Conservation (phyloP, 768 basidiomycete genomes). For the Rhodotorula sphaerocarpa region DNA sequence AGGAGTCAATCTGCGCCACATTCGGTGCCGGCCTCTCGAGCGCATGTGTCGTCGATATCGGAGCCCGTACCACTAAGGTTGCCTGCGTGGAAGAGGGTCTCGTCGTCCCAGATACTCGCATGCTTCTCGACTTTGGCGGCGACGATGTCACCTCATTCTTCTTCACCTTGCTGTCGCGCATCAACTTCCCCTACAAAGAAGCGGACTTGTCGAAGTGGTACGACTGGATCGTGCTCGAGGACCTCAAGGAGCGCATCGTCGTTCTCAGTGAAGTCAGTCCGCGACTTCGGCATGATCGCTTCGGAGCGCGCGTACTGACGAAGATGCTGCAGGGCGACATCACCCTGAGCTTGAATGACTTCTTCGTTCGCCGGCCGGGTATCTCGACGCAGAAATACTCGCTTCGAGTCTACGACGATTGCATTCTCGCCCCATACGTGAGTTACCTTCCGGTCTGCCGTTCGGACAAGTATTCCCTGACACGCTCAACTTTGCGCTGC, state of each 20-base stretch:
- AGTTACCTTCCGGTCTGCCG: constrained; percentile 33
- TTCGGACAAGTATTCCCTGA: background rate
- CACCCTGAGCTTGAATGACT: constrained; percentile 81
- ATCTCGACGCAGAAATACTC: constrained; percentile 76
- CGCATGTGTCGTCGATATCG: constrained; percentile 93
- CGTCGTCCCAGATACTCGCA: constrained; percentile 74
- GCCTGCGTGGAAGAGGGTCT: constrained; percentile 92
- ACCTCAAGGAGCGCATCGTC: constrained; percentile 73
- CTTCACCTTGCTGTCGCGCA: constrained; percentile 53
- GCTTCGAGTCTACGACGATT: constrained; percentile 86
- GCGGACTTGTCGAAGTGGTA: constrained; percentile 66
- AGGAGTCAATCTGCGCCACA: constrained; percentile 88
- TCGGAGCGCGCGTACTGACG: no score
- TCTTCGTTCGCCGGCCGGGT: constrained; percentile 69
- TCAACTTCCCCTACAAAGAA: constrained; percentile 80
- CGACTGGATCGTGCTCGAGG: constrained; percentile 87
- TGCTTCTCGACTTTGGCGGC: constrained; percentile 78
- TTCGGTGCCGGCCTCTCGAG: constrained; percentile 91
- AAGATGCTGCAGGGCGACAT: constrained; percentile 64
- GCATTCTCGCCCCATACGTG: constrained; percentile 89
- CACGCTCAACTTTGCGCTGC: background rate
- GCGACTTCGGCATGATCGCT: no score
- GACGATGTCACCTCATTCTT: constrained; percentile 86
- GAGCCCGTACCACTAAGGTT: constrained; percentile 71
- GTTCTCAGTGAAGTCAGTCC: constrained; percentile 72